Evolutionary conservation across 148 eudicot species (phyloP).

Genomic region (Simmondsia chinensis): DNA sequence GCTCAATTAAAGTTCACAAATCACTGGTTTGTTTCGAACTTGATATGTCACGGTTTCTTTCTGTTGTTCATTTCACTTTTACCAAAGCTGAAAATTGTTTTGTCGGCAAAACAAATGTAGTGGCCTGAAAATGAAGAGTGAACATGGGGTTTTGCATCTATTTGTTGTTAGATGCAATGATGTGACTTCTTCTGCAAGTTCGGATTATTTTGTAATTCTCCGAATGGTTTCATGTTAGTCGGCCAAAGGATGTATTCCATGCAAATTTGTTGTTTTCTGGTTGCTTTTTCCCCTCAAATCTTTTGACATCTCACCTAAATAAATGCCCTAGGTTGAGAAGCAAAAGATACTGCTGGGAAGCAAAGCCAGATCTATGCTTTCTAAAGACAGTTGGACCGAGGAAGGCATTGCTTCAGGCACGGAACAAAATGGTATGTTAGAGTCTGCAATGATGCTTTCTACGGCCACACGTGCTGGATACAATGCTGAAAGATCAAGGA

Average conservation of each 20-base stretch:
- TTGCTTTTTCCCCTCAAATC: not conserved
- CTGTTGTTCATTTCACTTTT: too few species aligned
- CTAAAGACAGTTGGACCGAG: slow-evolving; percentile 13
- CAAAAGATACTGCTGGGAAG: slow-evolving; percentile 72
- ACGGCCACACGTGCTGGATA: slow-evolving; percentile 16
- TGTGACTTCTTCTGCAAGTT: too few species aligned
- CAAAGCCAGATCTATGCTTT: slow-evolving; percentile 21
- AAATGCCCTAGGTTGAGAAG: slow-evolving; percentile 68
- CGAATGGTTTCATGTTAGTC: too few species aligned
- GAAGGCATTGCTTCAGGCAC: slow-evolving; percentile 15
- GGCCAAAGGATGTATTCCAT: not conserved
- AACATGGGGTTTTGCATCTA: too few species aligned
- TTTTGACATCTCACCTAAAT: not conserved
- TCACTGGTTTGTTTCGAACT: too few species aligned
- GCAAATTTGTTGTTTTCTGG: not conserved
- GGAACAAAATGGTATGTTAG: slow-evolving; percentile 15
- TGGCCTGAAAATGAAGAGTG: slow-evolving; percentile 1
- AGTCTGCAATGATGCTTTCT: slow-evolving; percentile 13
- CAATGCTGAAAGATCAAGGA: slow-evolving; percentile 16
- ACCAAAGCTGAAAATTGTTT: too few species aligned
- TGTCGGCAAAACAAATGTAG: not conserved
- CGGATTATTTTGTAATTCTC: too few species aligned
- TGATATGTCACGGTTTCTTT: too few species aligned
- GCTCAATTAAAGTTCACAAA: too few species aligned
- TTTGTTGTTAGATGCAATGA: too few species aligned